Percentiles rank a stretch among this genome's conserved stretches.
phyloP scores from a whole-genome alignment of 208 protist genomes.

The Naegleria fowleri region DNA sequence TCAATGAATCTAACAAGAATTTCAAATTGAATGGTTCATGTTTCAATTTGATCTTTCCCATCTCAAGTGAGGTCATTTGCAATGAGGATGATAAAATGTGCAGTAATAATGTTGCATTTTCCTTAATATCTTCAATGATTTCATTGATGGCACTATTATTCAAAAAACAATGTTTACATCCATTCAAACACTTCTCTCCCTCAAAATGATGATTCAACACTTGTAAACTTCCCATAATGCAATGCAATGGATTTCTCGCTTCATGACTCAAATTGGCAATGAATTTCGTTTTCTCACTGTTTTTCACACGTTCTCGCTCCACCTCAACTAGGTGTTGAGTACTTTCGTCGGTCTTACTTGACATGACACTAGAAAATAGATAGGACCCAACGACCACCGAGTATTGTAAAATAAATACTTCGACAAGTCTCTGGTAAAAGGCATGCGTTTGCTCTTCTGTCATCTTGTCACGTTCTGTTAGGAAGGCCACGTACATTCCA shows the following conservation, averaged over 20 bases:
- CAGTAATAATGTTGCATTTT: not conserved
- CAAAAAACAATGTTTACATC: not conserved
- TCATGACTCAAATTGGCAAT: not conserved
- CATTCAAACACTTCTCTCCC: not conserved
- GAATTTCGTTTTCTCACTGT: not conserved
- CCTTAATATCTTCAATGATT: not conserved
- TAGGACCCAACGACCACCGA: no score
- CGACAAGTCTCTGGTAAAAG: no score
- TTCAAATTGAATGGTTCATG: not conserved
- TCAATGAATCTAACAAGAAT: not conserved
- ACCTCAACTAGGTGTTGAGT: no score
- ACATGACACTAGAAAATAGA: no score
- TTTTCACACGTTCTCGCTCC: not conserved
- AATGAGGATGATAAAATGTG: not conserved
- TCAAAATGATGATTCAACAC: not conserved
- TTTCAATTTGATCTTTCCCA: not conserved
- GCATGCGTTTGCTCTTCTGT: no score
- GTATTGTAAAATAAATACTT: no score
- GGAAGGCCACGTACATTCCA: no score
- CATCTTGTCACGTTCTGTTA: no score
- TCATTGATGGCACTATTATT: not conserved
- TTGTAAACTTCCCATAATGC: not conserved
- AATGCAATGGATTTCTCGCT: not conserved
- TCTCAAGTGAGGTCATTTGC: not conserved
- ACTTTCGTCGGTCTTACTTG: no score